Percentiles rank a stretch among this genome's conserved stretches.
phyloP scores from a whole-genome alignment of 768 basidiomycete species.

The Cyathus striatus region DNA sequence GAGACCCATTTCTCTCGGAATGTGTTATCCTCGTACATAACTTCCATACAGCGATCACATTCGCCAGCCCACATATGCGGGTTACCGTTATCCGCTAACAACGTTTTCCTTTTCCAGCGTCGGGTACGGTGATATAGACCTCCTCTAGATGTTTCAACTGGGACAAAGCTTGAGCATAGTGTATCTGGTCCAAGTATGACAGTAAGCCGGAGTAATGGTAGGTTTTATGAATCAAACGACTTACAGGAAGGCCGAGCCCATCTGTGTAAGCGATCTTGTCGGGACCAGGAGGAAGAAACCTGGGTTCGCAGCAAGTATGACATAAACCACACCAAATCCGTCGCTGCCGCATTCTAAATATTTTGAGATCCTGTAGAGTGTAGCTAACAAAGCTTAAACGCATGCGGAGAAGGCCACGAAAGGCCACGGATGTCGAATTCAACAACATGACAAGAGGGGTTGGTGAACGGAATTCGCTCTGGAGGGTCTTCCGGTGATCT shows the following conservation, averaged over 20 bases:
- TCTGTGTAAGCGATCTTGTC: conserved; percentile 20
- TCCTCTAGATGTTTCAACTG: conserved; percentile 18
- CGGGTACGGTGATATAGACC: conserved; percentile 23
- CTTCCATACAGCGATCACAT: conserved; percentile 28
- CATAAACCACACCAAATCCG: conserved; percentile 31
- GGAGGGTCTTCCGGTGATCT: conserved; percentile 8
- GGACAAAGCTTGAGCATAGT: conserved; percentile 22
- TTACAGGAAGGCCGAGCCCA: conserved; percentile 28
- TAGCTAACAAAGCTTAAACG: conserved; percentile 14
- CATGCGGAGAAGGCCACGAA: conserved; percentile 24
- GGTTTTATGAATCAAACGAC: conserved; percentile 4
- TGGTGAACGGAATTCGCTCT: conserved; percentile 16
- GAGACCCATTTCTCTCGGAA: conserved; percentile 25
- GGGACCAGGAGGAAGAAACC: conserved; percentile 17
- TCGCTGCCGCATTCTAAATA: conserved; percentile 17
- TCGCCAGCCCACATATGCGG: conserved; percentile 29
- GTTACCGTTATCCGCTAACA: conserved; percentile 11
- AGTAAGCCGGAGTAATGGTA: background rate
- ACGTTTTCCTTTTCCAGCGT: conserved; percentile 15
- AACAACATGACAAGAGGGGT: conserved; percentile 16
- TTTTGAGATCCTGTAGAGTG: conserved; percentile 16
- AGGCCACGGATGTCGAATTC: conserved; percentile 25
- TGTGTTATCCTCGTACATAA: conserved; percentile 25
- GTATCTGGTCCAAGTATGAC: conserved; percentile 17
- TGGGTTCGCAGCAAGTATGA: conserved; percentile 20